A percentile compares a stretch with the other conserved stretches of the same genome.
These are phyloP conservation scores for Monilinia fructicola DNA, from an alignment of 2,329 filamentous ascomycete species.

Conservation along the genomic window DNA sequence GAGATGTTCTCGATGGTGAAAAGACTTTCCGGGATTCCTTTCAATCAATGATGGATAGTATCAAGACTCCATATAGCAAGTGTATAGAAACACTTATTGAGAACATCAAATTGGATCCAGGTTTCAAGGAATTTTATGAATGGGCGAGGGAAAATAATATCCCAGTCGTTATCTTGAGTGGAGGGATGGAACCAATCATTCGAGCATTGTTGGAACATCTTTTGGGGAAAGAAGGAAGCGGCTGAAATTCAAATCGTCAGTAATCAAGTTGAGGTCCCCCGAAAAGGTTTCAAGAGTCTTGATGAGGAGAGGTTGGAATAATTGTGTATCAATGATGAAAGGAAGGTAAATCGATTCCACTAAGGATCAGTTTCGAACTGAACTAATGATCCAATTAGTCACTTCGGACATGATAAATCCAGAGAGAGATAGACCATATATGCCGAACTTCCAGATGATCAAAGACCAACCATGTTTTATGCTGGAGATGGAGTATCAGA, in stretches of 20 bases:
- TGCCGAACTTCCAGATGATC: constrained; percentile 62
- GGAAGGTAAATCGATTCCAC: constrained; percentile 53
- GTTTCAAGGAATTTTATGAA: constrained; percentile 82
- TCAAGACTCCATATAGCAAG: constrained; percentile 75
- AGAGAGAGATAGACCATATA: constrained; percentile 89
- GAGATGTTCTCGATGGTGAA: constrained; percentile 69
- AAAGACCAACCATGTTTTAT: constrained; percentile 85
- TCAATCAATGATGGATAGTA: constrained; percentile 86
- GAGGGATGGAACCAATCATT: constrained; percentile 92
- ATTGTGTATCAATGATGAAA: constrained; percentile 89
- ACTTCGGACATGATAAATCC: constrained; percentile 96
- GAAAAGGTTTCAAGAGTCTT: constrained; percentile 65
- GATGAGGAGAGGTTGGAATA: constrained; percentile 84
- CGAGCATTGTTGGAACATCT: constrained; percentile 76
- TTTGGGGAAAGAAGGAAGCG: constrained; percentile 71
- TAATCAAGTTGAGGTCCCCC: constrained; percentile 71
- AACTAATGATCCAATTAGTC: constrained; percentile 27
- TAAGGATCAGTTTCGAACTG: not conserved
- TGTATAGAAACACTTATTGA: constrained; percentile 76
- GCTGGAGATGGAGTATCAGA: constrained; percentile 94
- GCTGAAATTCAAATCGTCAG: constrained; percentile 84
- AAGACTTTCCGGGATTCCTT: constrained; percentile 83
- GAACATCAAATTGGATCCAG: constrained; percentile 85
- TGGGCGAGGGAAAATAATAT: constrained; percentile 82
- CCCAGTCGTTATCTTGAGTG: constrained; percentile 87